Evolutionary conservation across 257 asterid species (phyloP), one percentile per base, ranked within the genome.

Genomic region (Marsdenia floribunda): DNA sequence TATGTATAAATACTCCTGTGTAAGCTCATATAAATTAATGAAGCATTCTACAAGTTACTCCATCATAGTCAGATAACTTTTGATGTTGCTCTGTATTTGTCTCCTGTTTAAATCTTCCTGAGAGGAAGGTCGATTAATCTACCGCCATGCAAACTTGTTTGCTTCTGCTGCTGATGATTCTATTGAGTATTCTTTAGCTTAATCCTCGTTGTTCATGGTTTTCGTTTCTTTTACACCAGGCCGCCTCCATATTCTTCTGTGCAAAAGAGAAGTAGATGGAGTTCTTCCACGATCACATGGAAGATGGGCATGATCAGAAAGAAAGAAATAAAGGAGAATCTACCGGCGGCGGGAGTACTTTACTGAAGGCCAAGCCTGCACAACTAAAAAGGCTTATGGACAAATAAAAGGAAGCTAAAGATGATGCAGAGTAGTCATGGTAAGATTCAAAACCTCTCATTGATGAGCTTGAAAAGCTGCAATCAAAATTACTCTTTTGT

Each of bases 371-470:
- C 47, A 85, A 80, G 75, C 77, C 52, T 58, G 81, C 53, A n/a
- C 84, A 90, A 67, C 77, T 88, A 44, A 82, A 80, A 14, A 74
- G 70, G 46, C 68, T 84, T 38, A 82, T 80, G 78, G 82, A 80
- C 40, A 81, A 83, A 61, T 87, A 86, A 73, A 77, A 37, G 77
- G 83, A 70, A 54, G 93, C 92, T 22, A 90, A 90, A 77, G 96
- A 90, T 75, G 88, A 87, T 1, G 88, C 87, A 0, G 82, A 24
- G 67, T 93, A 88, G 66, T 86, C 93, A 35, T 90, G 89, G 91
- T 70, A 86, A 67, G 96, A 90, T 49, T 88, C 96, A 40, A 85
- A 86, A 58, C 90, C 93, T 47, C 64, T 88, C 15, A 84, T 88
- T 18, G 93, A 87, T 24, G 86, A 87, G 78, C 91, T 90, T 18